phyloP scores from a whole-genome alignment of 176 grass and related monocot species.

The Aegilops bicornis region DNA sequence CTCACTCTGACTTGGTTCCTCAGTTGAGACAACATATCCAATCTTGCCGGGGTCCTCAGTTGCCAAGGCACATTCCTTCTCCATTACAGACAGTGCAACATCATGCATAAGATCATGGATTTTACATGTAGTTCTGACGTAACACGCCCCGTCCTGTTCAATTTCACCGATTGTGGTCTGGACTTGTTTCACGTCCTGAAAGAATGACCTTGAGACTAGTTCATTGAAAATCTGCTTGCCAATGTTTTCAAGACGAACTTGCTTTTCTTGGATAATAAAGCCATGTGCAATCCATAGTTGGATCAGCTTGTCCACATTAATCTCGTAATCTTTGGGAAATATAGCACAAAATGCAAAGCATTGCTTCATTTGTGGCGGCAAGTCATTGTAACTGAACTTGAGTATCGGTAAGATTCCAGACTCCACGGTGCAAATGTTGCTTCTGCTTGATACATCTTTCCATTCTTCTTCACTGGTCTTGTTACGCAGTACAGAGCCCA shows the following conservation, averaged over 20 bases:
- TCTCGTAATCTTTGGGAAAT: neutral
- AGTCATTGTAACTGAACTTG: slow-evolving; percentile 21
- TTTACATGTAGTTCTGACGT: neutral
- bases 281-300: neutral
- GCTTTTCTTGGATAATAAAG: neutral
- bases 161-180: neutral
- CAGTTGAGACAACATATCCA: neutral
- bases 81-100: neutral
- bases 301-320: neutral
- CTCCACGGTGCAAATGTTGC: neutral
- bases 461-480: slow-evolving; percentile 14
- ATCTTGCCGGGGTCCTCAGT: neutral
- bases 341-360: neutral
- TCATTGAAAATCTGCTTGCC: neutral
- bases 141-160: neutral
- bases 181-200: neutral
- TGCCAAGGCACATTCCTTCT: neutral
- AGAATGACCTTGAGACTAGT: neutral
- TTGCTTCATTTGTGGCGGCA: neutral
- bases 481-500: neutral
- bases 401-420: neutral
- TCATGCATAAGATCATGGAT: neutral
- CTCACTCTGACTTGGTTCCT: neutral
- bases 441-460: neutral
- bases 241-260: neutral